Evolutionary conservation across 768 basidiomycete species (phyloP), one percentile per base, ranked within the genome.

Genomic region (Rhodotorula graminis): DNA sequence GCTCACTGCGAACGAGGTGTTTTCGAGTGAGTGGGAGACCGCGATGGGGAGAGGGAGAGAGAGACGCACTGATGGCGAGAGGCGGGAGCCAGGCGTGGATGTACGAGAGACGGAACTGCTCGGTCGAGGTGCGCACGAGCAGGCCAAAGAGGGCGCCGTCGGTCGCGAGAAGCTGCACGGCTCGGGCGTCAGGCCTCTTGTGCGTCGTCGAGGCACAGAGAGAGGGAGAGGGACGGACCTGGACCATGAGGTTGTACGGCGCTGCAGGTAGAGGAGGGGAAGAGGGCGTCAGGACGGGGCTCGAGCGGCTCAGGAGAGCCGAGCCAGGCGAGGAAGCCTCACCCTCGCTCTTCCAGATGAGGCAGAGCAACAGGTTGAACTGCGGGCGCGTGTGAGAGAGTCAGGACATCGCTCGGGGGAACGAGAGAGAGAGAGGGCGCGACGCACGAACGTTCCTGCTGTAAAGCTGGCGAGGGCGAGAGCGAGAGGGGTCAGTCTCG

Each of bases 241-340:
- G 50, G 25, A 52, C 23, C 14, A 59, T 33, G 37, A 70, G 50
- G 47, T 70, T 70, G 69, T 60, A 70, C 14, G 69, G 63, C 33
- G 69, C 69, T 61, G 64, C 23, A 23, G 9, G n/a, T n/a, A n/a
- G n/a, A n/a, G n/a, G n/a, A n/a, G 47, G 19, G 37, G 9, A 23
- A 21, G 47, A 49, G 9, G 47, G 1, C 9, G 21, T 49, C 23
- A 49, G 47, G 8, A 21, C n/a, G 19, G 18, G 47, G 19, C 16
- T 49, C 37, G 37, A 5, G 37, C 37, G 37, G n/a, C 19, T 5
- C 19, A 49, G 47, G n/a, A n/a, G n/a, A n/a, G n/a, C n/a, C n/a
- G n/a, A 21, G 8, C 19, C 19, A 3, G 19, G 23, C 19, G 47
- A 21, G 25, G 27, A 52, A 25, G 50, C 11, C 50, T 1, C 25